Evolutionary conservation across 139 green algal genomes (phyloP).

Genomic region (Asterochloris erici): DNA sequence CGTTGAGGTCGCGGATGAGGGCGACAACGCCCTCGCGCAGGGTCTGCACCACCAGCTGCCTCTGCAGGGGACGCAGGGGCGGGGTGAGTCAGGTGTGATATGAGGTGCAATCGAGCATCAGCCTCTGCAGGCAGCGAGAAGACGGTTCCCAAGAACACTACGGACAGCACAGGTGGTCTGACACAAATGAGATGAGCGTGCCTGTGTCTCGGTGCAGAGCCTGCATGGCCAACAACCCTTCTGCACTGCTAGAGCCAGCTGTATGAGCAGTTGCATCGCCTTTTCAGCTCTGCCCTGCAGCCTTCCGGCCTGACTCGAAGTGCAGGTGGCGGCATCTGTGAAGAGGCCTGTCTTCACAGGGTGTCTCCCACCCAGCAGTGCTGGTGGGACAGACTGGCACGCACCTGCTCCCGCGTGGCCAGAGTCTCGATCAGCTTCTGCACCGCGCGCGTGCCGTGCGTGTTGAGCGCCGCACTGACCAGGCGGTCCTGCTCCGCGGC

Average conservation of each 20-base stretch:
- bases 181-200: too few relatives aligned
- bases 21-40: constrained; percentile 84
- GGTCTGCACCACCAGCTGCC: constrained; percentile 74
- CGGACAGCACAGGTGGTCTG: too few relatives aligned
- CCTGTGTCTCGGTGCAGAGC: too few relatives aligned
- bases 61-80: constrained; percentile 36
- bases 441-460: constrained; percentile 95
- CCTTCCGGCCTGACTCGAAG: neutral
- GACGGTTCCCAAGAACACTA: too few relatives aligned
- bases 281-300: neutral
- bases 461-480: constrained; percentile 87
- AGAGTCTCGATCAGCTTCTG: constrained; percentile 94
- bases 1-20: constrained; percentile 98
- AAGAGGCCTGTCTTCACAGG: neutral
- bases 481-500: constrained; percentile 78
- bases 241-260: too few relatives aligned
- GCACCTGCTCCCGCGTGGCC: constrained; percentile 49
- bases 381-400: neutral
- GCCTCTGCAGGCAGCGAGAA: too few relatives aligned
- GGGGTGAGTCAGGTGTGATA: too few relatives aligned
- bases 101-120: too few relatives aligned
- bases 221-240: too few relatives aligned
- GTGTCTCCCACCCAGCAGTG: neutral
- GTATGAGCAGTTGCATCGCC: too few relatives aligned
- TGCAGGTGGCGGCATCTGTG: neutral